phyloP scores from a whole-genome alignment of 768 basidiomycete genomes.

The Boletus huronensis region DNA sequence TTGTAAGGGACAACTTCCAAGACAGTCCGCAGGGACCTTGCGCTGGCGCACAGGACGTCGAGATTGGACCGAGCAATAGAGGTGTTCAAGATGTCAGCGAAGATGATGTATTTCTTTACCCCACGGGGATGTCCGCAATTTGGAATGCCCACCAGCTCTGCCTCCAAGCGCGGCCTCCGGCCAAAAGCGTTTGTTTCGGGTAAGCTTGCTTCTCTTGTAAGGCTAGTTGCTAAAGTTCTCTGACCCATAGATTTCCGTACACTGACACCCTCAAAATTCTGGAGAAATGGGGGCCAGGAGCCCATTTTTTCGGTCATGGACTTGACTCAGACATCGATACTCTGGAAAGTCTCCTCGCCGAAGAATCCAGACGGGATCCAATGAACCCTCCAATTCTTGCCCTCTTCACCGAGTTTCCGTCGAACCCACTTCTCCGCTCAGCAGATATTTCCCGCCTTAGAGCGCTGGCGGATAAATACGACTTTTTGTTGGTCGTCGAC shows the following conservation, averaged over 20 bases:
- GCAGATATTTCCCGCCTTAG: constrained; percentile 74
- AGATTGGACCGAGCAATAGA: constrained; percentile 60
- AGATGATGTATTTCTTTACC: constrained; percentile 84
- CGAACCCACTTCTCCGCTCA: constrained; percentile 89
- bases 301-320: constrained; percentile 83
- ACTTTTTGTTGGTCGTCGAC: constrained; percentile 86
- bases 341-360: constrained; percentile 60
- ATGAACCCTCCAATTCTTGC: constrained; percentile 64
- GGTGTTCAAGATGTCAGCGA: constrained; percentile 71
- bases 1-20: constrained; percentile 53
- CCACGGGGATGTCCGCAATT: constrained; percentile 91
- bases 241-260: constrained; percentile 75
- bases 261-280: constrained; percentile 92
- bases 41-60: constrained; percentile 44
- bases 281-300: constrained; percentile 95
- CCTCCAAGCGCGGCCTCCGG: constrained; percentile 44
- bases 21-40: constrained; percentile 34
- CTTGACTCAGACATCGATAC: constrained; percentile 70
- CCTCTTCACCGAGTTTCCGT: constrained; percentile 92
- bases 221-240: not conserved
- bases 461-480: constrained; percentile 78
- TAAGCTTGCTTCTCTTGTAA: constrained; percentile 35
- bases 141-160: constrained; percentile 84
- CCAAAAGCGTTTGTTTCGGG: constrained; percentile 95
- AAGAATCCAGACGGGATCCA: constrained; percentile 36